Evolutionary conservation across 768 basidiomycete genomes (phyloP).

Genomic region (Pulveroboletus ravenelii): DNA sequence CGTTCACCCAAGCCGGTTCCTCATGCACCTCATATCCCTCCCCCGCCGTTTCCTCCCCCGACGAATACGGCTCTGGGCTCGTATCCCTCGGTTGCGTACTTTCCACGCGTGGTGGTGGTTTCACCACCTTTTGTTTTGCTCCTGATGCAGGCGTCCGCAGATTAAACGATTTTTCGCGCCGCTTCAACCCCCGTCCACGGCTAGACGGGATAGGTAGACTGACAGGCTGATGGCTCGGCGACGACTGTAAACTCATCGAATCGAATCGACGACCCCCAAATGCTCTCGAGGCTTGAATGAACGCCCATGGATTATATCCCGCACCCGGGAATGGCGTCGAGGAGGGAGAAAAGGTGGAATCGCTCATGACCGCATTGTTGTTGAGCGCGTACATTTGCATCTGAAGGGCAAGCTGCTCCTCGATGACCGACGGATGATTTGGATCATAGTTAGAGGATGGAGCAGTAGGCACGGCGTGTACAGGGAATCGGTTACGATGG

Average conservation of each 20-base stretch:
- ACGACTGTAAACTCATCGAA: constrained; percentile 53
- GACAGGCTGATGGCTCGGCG: constrained; percentile 32
- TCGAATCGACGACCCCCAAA: constrained; percentile 42
- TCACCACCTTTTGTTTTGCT: constrained; percentile 34
- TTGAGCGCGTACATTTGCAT: constrained; percentile 75
- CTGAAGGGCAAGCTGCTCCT: constrained; percentile 68
- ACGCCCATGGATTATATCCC: constrained; percentile 70
- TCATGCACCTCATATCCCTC: constrained; percentile 46
- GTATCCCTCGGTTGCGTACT: constrained; percentile 82
- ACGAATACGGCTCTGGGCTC: constrained; percentile 69
- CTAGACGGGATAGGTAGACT: constrained; percentile 47
- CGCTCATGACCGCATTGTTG: constrained; percentile 58
- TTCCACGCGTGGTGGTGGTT: constrained; percentile 73
- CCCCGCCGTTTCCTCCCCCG: constrained; percentile 76
- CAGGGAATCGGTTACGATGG: constrained; percentile 44
- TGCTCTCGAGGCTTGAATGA: constrained; percentile 52
- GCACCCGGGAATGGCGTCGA: constrained; percentile 66
- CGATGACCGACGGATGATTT: constrained; percentile 47
- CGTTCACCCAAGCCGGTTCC: constrained; percentile 36
- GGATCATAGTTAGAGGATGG: constrained; percentile 36
- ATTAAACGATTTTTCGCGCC: constrained; percentile 38
- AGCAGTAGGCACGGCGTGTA: constrained; percentile 40
- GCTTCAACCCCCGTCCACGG: constrained; percentile 43
- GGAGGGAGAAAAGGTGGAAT: constrained; percentile 75
- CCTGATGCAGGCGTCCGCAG: constrained; percentile 24